Base-by-base conservation (phyloP, 2,329 filamentous ascomycete species). In the Cadophora sp. region DNA sequence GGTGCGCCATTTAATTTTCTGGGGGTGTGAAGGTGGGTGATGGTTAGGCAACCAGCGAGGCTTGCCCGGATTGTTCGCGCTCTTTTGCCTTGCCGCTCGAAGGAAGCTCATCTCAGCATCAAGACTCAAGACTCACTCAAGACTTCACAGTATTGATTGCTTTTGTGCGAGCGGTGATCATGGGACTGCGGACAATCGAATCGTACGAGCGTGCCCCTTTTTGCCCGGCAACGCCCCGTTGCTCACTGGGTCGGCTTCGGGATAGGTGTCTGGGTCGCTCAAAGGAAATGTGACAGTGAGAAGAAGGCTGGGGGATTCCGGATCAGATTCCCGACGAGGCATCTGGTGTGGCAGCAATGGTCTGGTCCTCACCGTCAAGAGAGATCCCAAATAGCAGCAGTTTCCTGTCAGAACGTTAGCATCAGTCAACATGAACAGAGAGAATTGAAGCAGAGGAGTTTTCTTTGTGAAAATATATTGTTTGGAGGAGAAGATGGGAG, bases 1-100 rank as follows among this genome's bases (percentile, higher is more conserved):
- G 24, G 58, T 48, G 63, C 41, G 51, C 45, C 45, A 65, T 65
- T 66, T 60, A 41, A 41, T 56, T 24, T 24, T 41, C 33, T 58
- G 33, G n/a, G 13, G 30, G 20, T 58, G 55, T 16, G 24, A 6
- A 30, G 43, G 41, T 66, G 58, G 62, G 41, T 16, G 6, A 43
- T 22, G 43, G 41, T 66, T 64, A 69, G 68, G 68, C 68, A 66
- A 45, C 60, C 33, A 58, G 58, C 33, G 20, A 27, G 45, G 58
- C 30, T 48, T 60, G 62, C 20, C 50, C 51, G 62, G 51, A 51
- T 59, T 43, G 66, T 43, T 33, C 63, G 65, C 64, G 61, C 63
- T 64, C 50, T 62, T 64, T 70, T 62, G 68, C 68, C 68, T 70
- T 43, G 61, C 60, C 60, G 68, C 65, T 48, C 45, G 48, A 45